phyloP scores from a whole-genome alignment of 768 basidiomycete species.

The Kwoniella dendrophila region DNA sequence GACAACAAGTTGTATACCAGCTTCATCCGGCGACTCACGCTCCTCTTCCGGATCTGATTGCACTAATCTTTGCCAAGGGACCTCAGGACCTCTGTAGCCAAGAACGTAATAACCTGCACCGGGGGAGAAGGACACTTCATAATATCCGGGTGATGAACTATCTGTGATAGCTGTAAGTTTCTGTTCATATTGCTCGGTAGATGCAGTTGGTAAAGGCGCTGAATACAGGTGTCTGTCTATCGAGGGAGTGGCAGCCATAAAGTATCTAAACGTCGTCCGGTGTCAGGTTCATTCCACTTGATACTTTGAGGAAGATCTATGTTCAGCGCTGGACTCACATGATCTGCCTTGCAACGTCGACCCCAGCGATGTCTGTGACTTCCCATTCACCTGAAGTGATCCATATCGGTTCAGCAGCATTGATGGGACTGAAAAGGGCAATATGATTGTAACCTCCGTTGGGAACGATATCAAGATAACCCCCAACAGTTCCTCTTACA shows the following conservation, averaged over 20 bases:
- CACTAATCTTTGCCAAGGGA: conserved; percentile 84
- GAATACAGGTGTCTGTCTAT: conserved; percentile 83
- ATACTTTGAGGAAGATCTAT: too few relatives aligned
- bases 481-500: conserved; percentile 58
- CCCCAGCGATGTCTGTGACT: conserved; percentile 73
- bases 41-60: conserved; percentile 55
- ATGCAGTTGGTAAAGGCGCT: conserved; percentile 66
- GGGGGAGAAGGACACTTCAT: conserved; percentile 77
- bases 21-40: neutral
- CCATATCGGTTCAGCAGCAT: conserved; percentile 71
- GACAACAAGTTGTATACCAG: too few relatives aligned
- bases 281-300: too few relatives aligned
- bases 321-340: too few relatives aligned
- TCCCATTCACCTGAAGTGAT: conserved; percentile 90
- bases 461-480: conserved; percentile 90
- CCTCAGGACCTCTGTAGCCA: conserved; percentile 73
- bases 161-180: conserved; percentile 49
- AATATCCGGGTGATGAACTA: conserved; percentile 60
- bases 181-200: conserved; percentile 55
- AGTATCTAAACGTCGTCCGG: conserved; percentile 71
- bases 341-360: conserved; percentile 68
- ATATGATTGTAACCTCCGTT: conserved; percentile 88
- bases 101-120: conserved; percentile 80
- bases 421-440: conserved; percentile 81
- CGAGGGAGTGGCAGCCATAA: conserved; percentile 79